A percentile compares a stretch with the other conserved stretches of the same genome.
Conservation (phyloP, 2,329 filamentous ascomycete genomes). For the Calonectria hawksworthii region DNA sequence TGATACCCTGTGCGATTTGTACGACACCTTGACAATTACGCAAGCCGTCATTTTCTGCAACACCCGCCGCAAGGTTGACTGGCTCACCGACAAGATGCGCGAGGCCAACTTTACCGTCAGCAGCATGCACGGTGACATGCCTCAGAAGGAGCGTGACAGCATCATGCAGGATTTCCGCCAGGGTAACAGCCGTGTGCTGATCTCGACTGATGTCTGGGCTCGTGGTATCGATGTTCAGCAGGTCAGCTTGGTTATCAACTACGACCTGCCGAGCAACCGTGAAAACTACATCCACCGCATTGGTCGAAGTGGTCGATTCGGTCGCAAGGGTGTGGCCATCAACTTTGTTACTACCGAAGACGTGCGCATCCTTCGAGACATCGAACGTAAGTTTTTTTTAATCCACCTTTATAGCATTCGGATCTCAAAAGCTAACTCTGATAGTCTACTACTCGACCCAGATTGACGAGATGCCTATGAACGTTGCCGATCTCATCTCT, state of each 20-base stretch:
- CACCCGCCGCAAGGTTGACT: constrained; percentile 98
- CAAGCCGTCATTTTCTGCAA: constrained; percentile 99
- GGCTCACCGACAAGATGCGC: constrained; percentile 99
- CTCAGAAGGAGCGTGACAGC: constrained; percentile 96
- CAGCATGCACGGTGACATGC: constrained; percentile 99
- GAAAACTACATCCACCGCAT: constrained; percentile 99
- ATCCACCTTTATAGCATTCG: neutral
- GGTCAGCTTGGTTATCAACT: constrained; percentile 98
- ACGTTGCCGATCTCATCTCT: constrained; percentile 76
- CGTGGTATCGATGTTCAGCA: constrained; percentile 99
- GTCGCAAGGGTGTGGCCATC: constrained; percentile 98
- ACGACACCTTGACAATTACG: constrained; percentile 98
- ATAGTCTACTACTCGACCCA: constrained; percentile 94
- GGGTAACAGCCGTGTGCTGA: constrained; percentile 94
- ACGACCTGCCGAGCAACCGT: constrained; percentile 97
- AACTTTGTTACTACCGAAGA: constrained; percentile 99
- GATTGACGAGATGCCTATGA: constrained; percentile 99
- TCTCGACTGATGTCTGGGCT: constrained; percentile 98
- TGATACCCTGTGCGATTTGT: constrained; percentile 97
- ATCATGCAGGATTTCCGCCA: constrained; percentile 99
- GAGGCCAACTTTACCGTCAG: constrained; percentile 99
- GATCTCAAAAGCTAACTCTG: constrained; percentile 49
- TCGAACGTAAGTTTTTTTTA: constrained; percentile 78
- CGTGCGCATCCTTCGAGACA: constrained; percentile 96
- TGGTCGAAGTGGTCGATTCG: constrained; percentile 94